Percentiles rank a stretch among this genome's conserved stretches.
These are phyloP conservation scores for Termitomyces sp. DNA, from an alignment of 768 basidiomycete genomes.

Conservation along the genomic window DNA sequence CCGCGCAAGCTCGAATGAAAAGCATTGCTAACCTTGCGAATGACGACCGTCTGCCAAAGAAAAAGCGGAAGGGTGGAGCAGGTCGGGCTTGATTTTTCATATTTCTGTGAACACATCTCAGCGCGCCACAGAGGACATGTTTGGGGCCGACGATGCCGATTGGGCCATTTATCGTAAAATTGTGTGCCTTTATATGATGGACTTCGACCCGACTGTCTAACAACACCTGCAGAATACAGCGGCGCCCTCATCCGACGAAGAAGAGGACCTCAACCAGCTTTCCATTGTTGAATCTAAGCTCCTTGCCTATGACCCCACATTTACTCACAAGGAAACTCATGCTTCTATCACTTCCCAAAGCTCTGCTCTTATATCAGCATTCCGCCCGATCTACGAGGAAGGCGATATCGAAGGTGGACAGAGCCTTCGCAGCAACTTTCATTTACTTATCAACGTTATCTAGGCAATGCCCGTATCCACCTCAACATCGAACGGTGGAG, in stretches of 20 bases:
- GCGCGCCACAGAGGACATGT: slow-evolving; percentile 70
- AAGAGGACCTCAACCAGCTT: slow-evolving; percentile 79
- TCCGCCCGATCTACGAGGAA: slow-evolving; percentile 75
- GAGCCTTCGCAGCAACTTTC: not conserved
- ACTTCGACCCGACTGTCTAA: not conserved
- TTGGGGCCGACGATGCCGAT: slow-evolving; percentile 91
- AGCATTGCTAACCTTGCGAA: slow-evolving; percentile 87
- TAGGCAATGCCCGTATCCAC: slow-evolving; percentile 73
- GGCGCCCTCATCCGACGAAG: slow-evolving; percentile 76
- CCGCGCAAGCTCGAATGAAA: slow-evolving; percentile 94
- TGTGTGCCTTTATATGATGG: slow-evolving; percentile 35
- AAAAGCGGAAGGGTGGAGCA: slow-evolving; percentile 76
- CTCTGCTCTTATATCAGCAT: slow-evolving; percentile 82
- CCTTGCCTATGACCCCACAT: slow-evolving; percentile 77
- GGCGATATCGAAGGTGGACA: slow-evolving; percentile 56
- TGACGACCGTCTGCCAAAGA: slow-evolving; percentile 78
- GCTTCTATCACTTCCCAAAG: slow-evolving; percentile 69
- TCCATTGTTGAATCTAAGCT: slow-evolving; percentile 74
- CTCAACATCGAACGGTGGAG: slow-evolving; percentile 87
- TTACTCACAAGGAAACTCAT: slow-evolving; percentile 77
- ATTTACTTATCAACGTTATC: not conserved
- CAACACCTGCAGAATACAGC: slow-evolving; percentile 51
- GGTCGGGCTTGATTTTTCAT: slow-evolving; percentile 38
- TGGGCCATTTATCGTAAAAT: slow-evolving; percentile 99
- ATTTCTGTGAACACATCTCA: slow-evolving; percentile 5